phyloP scores from a whole-genome alignment of 352 stramenopile species.

The Phytopythium kandeliae region DNA sequence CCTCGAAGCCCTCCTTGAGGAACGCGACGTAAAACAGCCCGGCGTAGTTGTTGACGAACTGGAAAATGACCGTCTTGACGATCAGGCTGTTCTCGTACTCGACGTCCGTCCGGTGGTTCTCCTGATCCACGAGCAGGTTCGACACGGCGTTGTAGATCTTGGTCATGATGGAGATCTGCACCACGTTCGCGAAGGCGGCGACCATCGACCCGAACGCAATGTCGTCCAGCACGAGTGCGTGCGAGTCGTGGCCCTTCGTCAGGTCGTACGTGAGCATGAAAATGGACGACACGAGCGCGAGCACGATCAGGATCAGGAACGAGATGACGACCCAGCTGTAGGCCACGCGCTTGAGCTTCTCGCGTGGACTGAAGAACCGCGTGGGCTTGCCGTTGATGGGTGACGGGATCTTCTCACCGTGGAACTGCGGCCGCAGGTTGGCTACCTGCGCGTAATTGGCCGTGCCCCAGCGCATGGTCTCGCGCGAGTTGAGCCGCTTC shows the following conservation, averaged over 20 bases:
- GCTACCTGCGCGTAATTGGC: conserved; percentile 62
- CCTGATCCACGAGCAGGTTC: conserved; percentile 86
- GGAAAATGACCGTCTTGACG: conserved; percentile 93
- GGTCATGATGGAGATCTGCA: conserved; percentile 89
- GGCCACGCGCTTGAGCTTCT: conserved; percentile 66
- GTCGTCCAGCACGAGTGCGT: conserved; percentile 52
- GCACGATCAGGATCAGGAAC: conserved; percentile 71
- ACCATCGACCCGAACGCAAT: conserved; percentile 70
- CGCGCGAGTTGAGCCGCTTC: conserved; percentile 77
- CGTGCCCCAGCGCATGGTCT: conserved; percentile 85
- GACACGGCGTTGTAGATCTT: conserved; percentile 89
- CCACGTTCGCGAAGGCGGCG: conserved; percentile 63
- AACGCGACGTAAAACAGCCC: conserved; percentile 93
- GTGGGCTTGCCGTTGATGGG: conserved; percentile 68
- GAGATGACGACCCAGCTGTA: conserved; percentile 77
- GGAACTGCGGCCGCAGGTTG: conserved; percentile 68
- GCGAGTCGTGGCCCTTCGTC: conserved; percentile 49
- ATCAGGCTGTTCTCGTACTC: conserved; percentile 92
- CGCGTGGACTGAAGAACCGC: conserved; percentile 55
- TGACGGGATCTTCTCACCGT: conserved; percentile 66
- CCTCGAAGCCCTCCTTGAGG: conserved; percentile 80
- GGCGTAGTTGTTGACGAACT: conserved; percentile 96
- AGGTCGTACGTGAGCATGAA: conserved; percentile 78
- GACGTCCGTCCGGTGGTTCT: conserved; percentile 90
- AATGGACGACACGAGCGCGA: conserved; percentile 65